phyloP scores from a whole-genome alignment of 352 stramenopile genomes.

The Pythium aristosporum region DNA sequence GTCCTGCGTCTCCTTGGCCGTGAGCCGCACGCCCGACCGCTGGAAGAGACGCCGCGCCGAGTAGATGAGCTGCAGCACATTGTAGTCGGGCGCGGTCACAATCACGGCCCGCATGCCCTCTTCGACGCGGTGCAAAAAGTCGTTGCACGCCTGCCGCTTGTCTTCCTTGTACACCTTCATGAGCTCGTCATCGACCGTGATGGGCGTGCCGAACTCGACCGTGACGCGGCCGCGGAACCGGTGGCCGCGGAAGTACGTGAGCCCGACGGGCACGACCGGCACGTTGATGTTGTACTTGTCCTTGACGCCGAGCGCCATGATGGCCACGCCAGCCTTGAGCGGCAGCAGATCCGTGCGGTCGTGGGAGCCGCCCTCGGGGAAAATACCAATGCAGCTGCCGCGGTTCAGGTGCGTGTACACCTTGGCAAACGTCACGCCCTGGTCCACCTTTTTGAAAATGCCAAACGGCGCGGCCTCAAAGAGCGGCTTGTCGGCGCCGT shows the following conservation, averaged over 20 bases:
- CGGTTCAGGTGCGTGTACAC: constrained; percentile 90
- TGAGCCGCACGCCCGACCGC: constrained; percentile 79
- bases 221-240: constrained; percentile 95
- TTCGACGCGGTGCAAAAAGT: constrained; percentile 79
- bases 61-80: constrained; percentile 94
- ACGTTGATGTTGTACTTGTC: constrained; percentile 96
- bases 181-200: constrained; percentile 80
- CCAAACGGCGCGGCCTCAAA: constrained; percentile 63
- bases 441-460: constrained; percentile 91
- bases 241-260: constrained; percentile 98
- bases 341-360: constrained; percentile 97
- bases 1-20: constrained; percentile 90
- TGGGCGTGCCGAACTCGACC: constrained; percentile 95
- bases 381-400: constrained; percentile 95
- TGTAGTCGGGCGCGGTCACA: constrained; percentile 97
- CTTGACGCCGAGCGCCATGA: constrained; percentile 96
- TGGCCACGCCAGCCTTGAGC: constrained; percentile 96
- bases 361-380: constrained; percentile 97
- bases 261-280: constrained; percentile 95
- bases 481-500: constrained; percentile 38
- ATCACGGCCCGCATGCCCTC: constrained; percentile 92
- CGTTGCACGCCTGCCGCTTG: constrained; percentile 81
- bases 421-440: constrained; percentile 90
- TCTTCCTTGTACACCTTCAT: constrained; percentile 89
- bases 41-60: constrained; percentile 95